Evolutionary conservation across 2,329 filamentous ascomycete genomes (phyloP).

Genomic region (Verticillium nonalfalfae): DNA sequence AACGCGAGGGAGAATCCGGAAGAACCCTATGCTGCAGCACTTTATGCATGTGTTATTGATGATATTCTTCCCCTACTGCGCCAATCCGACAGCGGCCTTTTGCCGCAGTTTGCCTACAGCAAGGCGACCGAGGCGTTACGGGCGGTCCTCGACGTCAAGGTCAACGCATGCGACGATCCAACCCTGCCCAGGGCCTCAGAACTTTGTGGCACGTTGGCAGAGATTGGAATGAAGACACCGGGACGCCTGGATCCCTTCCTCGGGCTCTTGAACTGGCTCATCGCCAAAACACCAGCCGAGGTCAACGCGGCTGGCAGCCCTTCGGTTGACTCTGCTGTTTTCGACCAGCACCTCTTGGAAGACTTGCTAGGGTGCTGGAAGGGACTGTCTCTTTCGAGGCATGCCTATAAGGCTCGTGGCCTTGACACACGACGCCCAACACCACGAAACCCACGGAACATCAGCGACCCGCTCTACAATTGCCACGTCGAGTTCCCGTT

Average conservation of each 20-base stretch:
- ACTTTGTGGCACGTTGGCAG: slow-evolving; percentile 7
- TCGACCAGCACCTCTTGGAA: slow-evolving; percentile 7
- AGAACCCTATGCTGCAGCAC: background rate
- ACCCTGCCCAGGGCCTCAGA: slow-evolving; percentile 4
- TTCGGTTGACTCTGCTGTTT: background rate
- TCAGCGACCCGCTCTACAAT: slow-evolving; percentile 18
- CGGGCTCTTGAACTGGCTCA: slow-evolving; percentile 1
- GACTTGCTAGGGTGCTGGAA: slow-evolving; percentile 29
- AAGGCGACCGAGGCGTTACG: background rate
- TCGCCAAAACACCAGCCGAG: background rate
- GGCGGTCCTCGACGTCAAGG: slow-evolving; percentile 3
- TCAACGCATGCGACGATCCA: background rate
- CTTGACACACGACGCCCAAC: background rate
- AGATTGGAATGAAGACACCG: background rate
- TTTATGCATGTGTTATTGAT: background rate
- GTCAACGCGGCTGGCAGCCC: background rate
- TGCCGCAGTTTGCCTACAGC: background rate
- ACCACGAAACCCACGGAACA: slow-evolving; percentile 4
- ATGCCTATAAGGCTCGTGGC: slow-evolving; percentile 14
- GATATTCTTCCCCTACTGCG: background rate
- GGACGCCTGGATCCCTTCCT: slow-evolving; percentile 4
- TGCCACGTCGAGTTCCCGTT: slow-evolving; percentile 9
- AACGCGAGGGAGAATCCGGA: background rate
- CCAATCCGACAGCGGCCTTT: background rate
- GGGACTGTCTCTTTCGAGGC: slow-evolving; percentile 22